Evolutionary conservation across 2,329 filamentous ascomycete species (phyloP).

Genomic region (Metarhizium robertsii): DNA sequence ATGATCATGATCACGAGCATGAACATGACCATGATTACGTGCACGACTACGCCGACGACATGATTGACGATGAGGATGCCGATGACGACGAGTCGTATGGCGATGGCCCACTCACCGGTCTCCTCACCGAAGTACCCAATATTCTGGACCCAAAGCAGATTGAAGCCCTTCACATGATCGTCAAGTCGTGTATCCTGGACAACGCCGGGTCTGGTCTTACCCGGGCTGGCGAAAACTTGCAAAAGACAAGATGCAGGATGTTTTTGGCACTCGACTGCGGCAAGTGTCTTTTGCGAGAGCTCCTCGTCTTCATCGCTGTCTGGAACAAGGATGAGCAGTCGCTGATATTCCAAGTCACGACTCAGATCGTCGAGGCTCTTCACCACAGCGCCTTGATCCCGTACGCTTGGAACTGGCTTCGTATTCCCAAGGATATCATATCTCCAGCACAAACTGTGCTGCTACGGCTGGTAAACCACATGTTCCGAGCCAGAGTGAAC

Average conservation of each 20-base stretch:
- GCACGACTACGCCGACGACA: conserved; percentile 36
- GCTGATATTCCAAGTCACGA: conserved; percentile 92
- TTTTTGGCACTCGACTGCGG: conserved; percentile 85
- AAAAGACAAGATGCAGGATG: conserved; percentile 83
- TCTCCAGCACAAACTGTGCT: conserved; percentile 91
- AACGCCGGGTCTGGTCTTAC: conserved; percentile 63
- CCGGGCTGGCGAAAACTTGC: conserved; percentile 66
- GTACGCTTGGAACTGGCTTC: conserved; percentile 83
- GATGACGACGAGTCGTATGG: conserved; percentile 73
- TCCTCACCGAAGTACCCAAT: conserved; percentile 88
- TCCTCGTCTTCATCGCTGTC: conserved; percentile 91
- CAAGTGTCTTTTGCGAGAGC: conserved; percentile 77
- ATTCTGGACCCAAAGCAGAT: conserved; percentile 93
- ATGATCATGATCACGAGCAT: conserved; percentile 18
- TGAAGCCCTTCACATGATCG: conserved; percentile 92
- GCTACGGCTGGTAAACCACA: conserved; percentile 80
- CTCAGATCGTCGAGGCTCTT: conserved; percentile 89
- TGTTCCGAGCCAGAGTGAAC: conserved; percentile 55
- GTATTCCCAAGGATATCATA: conserved; percentile 91
- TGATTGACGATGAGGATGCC: conserved; percentile 57
- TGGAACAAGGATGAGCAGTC: conserved; percentile 94
- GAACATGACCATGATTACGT: conserved; percentile 25
- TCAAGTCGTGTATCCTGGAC: conserved; percentile 89
- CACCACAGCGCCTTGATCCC: conserved; percentile 83
- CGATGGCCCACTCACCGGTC: conserved; percentile 69